Conservation (phyloP, 139 green algal genomes). For the Coelastrella sp. region DNA sequence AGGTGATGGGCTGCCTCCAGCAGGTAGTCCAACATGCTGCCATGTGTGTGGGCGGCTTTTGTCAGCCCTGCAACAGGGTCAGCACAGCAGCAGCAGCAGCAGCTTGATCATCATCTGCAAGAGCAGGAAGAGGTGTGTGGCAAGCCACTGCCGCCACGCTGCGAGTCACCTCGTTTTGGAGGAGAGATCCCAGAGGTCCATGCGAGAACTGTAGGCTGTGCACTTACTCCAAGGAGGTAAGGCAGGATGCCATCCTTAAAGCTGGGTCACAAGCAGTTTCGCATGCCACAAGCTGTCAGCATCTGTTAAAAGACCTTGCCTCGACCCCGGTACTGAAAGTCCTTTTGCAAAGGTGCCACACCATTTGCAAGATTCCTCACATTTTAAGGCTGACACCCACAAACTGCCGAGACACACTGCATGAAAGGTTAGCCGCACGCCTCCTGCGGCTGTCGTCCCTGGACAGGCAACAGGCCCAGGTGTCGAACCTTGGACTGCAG, state of each 20-base stretch:
- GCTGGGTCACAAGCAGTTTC: background rate
- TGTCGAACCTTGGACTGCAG: background rate
- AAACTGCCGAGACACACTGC: no score
- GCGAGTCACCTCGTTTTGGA: background rate
- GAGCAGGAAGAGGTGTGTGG: slow-evolving; percentile 9
- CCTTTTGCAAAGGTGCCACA: no score
- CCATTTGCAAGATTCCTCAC: no score
- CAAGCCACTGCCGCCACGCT: background rate
- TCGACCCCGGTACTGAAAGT: no score
- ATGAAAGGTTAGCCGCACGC: no score
- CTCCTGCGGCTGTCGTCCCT: no score
- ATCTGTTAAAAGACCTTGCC: background rate
- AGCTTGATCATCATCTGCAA: background rate
- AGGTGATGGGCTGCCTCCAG: background rate
- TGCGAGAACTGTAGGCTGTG: background rate
- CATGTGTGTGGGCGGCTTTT: background rate
- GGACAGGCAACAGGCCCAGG: no score
- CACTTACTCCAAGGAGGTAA: slow-evolving; percentile 16
- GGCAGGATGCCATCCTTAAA: background rate
- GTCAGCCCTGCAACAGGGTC: background rate
- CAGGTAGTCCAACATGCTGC: slow-evolving; percentile 33
- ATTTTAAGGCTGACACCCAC: no score
- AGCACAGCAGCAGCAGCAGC: background rate
- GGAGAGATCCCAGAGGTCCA: slow-evolving; percentile 19
- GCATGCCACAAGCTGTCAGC: background rate